phyloP scores from a whole-genome alignment of 208 protist species.

The Trypanosoma congolense region DNA sequence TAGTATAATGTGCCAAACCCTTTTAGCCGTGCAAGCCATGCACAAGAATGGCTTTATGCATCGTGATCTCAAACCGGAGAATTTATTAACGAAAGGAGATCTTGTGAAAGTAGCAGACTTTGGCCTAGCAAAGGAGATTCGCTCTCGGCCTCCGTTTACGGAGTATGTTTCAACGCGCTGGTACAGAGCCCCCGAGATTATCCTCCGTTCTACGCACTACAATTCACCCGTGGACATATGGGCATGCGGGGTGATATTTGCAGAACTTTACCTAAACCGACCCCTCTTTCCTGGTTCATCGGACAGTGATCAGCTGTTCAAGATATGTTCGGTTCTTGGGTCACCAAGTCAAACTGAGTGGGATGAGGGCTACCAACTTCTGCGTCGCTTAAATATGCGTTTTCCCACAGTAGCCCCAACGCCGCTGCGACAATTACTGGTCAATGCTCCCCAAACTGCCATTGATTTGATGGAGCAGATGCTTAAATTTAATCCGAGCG shows the following conservation, averaged over 20 bases:
- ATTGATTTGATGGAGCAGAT: constrained; percentile 95
- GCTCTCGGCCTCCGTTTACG: constrained; percentile 94
- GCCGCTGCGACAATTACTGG: constrained; percentile 87
- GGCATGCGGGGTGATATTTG: constrained; percentile 94
- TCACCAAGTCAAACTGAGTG: constrained; percentile 72
- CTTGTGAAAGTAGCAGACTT: constrained; percentile 97
- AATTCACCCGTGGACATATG: constrained; percentile 97
- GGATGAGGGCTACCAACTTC: constrained; percentile 92
- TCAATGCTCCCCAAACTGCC: constrained; percentile 86
- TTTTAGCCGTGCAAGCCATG: constrained; percentile 81
- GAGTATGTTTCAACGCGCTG: constrained; percentile 98
- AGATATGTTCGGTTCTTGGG: constrained; percentile 95
- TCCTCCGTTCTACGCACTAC: constrained; percentile 97
- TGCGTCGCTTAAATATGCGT: constrained; percentile 90
- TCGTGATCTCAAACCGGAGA: constrained; percentile 93
- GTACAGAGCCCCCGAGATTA: constrained; percentile 96
- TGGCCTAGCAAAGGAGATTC: constrained; percentile 94
- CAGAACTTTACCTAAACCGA: constrained; percentile 91
- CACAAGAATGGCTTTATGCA: constrained; percentile 93
- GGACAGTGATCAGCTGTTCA: constrained; percentile 95
- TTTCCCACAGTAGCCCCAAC: constrained; percentile 90
- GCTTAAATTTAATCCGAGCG: constrained; percentile 93
- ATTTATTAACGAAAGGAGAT: constrained; percentile 85
- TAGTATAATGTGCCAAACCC: constrained; percentile 92
- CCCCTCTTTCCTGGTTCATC: constrained; percentile 95